Base-by-base conservation (phyloP, 1,284 basidiomycete genomes). In the Sphagnurus paluster region DNA sequence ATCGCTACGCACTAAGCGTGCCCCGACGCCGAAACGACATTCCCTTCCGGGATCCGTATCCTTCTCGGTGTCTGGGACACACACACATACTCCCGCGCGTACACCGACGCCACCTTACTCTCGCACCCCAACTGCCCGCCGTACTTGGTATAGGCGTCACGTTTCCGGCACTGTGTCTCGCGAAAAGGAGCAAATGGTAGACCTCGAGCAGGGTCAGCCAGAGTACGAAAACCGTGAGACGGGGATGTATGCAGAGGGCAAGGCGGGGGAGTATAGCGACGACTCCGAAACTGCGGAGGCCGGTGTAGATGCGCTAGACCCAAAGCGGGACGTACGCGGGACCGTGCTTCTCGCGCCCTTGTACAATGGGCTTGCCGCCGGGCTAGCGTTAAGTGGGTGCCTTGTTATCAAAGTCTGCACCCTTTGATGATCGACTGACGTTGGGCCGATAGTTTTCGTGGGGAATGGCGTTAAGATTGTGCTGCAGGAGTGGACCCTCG, bases 321-420 rank as follows among this genome's bases (percentile, higher is more conserved):
- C 42, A 30, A 34, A 32, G 2, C 35, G 41, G 8, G 57, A 58
- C 26, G 57, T 50, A 17, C 45, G 72, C 11, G 59, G 57, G 0
- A 58, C 66, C 0, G 61, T 57, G 51, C 70, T 90, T 11, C 84
- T 85, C 53, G 86, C 88, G 0, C 87, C 90, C 0, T 57, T 93
- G 37, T 90, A 91, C 60, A 84, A 84, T 50, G 91, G 90, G 5
- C 58, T 91, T 1, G 84, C 86, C 21, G 82, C 77, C 41, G 88
- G 74, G 7, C 58, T 82, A 52, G 80, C 75, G 19, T 66, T 76
- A 45, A 77, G 85, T 80, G 53, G 50, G 71, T 65, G 1, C 10
- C 39, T 20, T 23, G 37, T 21, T 26, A 23, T 44, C 11, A 20
- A 9, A 26, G 11, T 6, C 25, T 6, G 25, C 25, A 11, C n/a